Percentiles rank a stretch among this genome's conserved stretches.
These are phyloP conservation scores for Sistotremastrum niveocremeum DNA, from an alignment of 768 basidiomycete species.

Conservation along the genomic window DNA sequence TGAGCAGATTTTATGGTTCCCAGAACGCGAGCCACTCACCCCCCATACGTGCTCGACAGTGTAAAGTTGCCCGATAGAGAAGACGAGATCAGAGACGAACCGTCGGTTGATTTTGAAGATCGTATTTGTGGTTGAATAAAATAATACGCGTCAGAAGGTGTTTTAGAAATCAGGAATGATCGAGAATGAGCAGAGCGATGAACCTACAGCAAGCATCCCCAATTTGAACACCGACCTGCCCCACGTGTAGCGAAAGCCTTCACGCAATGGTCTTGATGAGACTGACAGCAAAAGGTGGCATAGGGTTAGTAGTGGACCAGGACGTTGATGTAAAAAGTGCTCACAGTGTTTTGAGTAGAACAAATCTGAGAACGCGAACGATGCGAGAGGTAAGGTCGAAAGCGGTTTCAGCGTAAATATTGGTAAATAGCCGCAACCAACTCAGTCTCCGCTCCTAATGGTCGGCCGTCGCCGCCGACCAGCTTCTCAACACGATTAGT, in stretches of 20 bases:
- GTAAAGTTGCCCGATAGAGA: conserved; percentile 82
- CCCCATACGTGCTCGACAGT: conserved; percentile 96
- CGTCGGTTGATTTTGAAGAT: conserved; percentile 3
- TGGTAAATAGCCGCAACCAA: too few relatives aligned
- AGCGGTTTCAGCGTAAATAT: too few relatives aligned
- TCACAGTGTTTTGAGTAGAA: too few relatives aligned
- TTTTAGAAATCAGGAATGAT: conserved; percentile 9
- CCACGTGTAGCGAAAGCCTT: conserved; percentile 97
- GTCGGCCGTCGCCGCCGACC: too few relatives aligned
- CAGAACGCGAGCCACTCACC: conserved; percentile 47
- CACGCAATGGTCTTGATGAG: conserved; percentile 70
- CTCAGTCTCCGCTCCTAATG: too few relatives aligned
- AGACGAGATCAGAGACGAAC: conserved; percentile 13
- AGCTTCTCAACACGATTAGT: too few relatives aligned
- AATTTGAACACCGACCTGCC: conserved; percentile 96
- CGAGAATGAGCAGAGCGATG: conserved; percentile 8
- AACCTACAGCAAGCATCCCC: conserved; percentile 97
- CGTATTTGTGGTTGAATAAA: conserved; percentile 8
- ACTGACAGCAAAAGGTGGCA: too few relatives aligned
- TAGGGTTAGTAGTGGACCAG: too few relatives aligned
- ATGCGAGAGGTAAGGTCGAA: too few relatives aligned
- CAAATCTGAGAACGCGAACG: too few relatives aligned
- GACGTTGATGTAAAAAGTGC: too few relatives aligned
- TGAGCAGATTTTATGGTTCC: too few relatives aligned
- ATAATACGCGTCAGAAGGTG: conserved; percentile 21